Base-by-base conservation (phyloP, 306 rosid genomes). In the Lablab purpureus region DNA sequence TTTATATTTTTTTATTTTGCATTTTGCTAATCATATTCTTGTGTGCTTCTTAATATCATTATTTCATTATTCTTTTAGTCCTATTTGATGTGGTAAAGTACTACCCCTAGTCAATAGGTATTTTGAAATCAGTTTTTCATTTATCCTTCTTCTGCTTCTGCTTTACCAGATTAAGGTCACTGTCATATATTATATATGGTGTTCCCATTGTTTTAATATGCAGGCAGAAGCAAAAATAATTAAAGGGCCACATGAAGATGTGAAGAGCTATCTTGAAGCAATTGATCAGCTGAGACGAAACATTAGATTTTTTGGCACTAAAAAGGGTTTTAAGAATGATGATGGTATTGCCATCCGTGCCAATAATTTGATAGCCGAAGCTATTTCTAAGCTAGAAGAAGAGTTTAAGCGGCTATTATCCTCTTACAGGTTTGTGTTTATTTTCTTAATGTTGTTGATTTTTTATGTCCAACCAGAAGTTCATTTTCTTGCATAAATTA, bases 311-410 rank as follows among this genome's bases (percentile, higher is more conserved):
- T 90, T 92, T 80, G 81, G 87, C 45, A 86, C 83, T 82, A 87
- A 75, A 55, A 92, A 87, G 70, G 84, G 92, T 78, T 90, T 86
- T 59, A 90, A 74, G 89, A 86, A 92, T 75, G 81, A 85, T 30
- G 96, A 90, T 19, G 92, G 81, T 52, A 87, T 90, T 55, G 67
- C 86, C 82, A 84, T 36, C 83, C 90, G 85, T 71, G 86, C 93
- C 51, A 92, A 90, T 82, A 81, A 55, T 78, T 78, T 89, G 84
- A 91, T 92, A 67, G 50, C 86, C 37, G 89, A 90, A 82, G 93
- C 97, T 72, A 90, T 92, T 83, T 92, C 92, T 59, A 92, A 92
- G 87, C 87, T 92, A 67, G 96, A 92, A 84, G 96, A 89, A 3
- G 95, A 92, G 84, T 90, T 90, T 50, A 83, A 78, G 83, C 87